phyloP scores from a whole-genome alignment of 345 rosid species.

The Citrus inodora region DNA sequence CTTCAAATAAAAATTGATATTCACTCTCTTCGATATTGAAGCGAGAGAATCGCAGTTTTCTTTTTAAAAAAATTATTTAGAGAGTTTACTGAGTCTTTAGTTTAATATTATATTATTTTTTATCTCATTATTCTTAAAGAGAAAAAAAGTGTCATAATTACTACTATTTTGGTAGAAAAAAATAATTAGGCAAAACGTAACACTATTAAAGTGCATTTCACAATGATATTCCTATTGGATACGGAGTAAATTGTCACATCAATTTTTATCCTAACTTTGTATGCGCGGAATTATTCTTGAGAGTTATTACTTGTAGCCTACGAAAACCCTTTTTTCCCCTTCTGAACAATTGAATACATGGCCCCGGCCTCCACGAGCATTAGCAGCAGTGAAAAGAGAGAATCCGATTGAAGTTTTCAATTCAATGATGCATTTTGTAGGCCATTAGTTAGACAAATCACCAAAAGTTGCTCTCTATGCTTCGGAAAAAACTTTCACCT shows the following conservation, averaged over 20 bases:
- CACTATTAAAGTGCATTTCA: not conserved
- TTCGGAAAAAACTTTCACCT: constrained; percentile 1
- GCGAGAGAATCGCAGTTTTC: fast-evolving
- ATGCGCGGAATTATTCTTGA: not conserved
- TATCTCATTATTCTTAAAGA: no score
- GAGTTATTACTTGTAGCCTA: not conserved
- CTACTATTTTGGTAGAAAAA: no score
- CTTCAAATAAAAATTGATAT: fast-evolving
- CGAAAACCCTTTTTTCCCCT: not conserved
- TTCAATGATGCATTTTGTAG: constrained; percentile 10
- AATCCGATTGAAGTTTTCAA: not conserved
- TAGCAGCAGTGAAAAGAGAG: no score
- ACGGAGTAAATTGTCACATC: not conserved
- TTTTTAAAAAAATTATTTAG: no score
- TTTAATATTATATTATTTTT: no score
- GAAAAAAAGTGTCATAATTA: no score
- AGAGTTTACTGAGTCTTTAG: no score
- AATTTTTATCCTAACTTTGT: not conserved
- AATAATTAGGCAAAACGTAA: not conserved
- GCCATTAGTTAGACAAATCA: not conserved
- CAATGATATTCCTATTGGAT: not conserved
- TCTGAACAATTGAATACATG: not conserved
- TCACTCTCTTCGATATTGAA: no score
- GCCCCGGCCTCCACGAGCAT: not conserved
- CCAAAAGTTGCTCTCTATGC: constrained; percentile 8